Evolutionary conservation across 1,284 basidiomycete species (phyloP).

Genomic region (Cryptococcus wingfieldii): DNA sequence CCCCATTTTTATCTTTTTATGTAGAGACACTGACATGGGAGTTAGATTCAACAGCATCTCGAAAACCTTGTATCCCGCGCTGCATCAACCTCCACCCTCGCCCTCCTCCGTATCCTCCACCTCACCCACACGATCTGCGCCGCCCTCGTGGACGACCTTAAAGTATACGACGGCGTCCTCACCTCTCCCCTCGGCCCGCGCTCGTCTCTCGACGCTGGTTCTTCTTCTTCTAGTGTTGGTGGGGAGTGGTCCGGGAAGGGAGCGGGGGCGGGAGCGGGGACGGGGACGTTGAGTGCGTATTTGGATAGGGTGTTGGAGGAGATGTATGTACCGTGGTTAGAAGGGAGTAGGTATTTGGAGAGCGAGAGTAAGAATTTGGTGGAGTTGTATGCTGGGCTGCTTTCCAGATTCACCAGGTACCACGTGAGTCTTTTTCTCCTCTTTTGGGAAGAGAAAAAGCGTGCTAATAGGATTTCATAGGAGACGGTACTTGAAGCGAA

Average conservation of each 20-base stretch:
- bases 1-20: not conserved
- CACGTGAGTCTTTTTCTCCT: constrained; percentile 64
- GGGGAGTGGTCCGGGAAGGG: not conserved
- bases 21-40: constrained; percentile 1
- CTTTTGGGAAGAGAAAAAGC: not conserved
- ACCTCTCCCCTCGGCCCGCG: constrained; percentile 13
- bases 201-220: not conserved
- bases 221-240: too few relatives aligned
- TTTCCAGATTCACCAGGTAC: constrained; percentile 76
- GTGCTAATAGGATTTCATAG: constrained; percentile 44
- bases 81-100: constrained; percentile 72
- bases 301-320: constrained; percentile 94
- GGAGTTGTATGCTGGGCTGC: constrained; percentile 71
- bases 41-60: constrained; percentile 88
- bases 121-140: constrained; percentile 79
- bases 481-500: constrained; percentile 75
- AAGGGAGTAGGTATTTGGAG: constrained; percentile 87
- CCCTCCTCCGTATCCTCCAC: constrained; percentile 86
- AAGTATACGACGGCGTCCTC: constrained; percentile 78
- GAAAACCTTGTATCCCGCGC: constrained; percentile 76
- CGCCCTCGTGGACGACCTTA: constrained; percentile 83
- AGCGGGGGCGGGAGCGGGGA: constrained; percentile 8
- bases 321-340: constrained; percentile 89
- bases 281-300: constrained; percentile 64
- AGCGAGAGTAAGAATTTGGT: constrained; percentile 82